Percentiles rank a stretch among this genome's conserved stretches.
Evolutionary conservation across 2,329 filamentous ascomycete genomes (phyloP).

Genomic region (Colletotrichum phormii): DNA sequence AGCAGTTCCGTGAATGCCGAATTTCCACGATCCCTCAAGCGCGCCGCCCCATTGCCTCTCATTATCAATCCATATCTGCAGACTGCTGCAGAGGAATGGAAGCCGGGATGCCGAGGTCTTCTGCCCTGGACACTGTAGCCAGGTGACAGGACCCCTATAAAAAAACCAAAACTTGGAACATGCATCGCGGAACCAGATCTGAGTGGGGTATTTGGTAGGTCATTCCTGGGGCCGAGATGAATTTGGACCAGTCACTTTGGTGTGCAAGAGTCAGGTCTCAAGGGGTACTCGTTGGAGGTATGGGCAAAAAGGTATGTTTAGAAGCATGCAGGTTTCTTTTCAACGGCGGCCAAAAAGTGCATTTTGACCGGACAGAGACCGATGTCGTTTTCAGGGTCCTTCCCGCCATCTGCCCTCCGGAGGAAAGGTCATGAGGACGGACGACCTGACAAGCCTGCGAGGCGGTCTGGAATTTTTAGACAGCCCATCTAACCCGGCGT

Average conservation of each 20-base stretch:
- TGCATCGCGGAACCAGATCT: conserved; percentile 28
- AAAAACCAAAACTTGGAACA: conserved; percentile 31
- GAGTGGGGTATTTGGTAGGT: background rate
- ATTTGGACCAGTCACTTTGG: background rate
- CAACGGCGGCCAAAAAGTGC: background rate
- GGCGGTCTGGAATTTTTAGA: conserved; percentile 30
- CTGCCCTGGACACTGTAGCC: background rate
- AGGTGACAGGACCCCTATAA: conserved; percentile 30
- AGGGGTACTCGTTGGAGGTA: background rate
- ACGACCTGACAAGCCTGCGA: conserved; percentile 28
- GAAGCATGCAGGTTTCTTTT: background rate
- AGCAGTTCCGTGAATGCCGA: background rate
- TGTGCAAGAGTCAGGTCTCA: background rate
- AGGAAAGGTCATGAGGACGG: conserved; percentile 28
- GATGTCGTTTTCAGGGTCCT: conserved; percentile 35
- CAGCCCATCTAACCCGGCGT: conserved; percentile 19
- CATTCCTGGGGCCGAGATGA: background rate
- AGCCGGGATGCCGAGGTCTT: conserved; percentile 28
- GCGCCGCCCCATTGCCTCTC: background rate
- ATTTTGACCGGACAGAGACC: conserved; percentile 18
- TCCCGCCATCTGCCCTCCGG: conserved; percentile 8
- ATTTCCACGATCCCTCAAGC: background rate
- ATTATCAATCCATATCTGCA: background rate
- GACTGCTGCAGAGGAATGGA: background rate
- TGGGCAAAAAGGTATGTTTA: background rate